A percentile compares a stretch with the other conserved stretches of the same genome.
Conservation (phyloP, 1,284 basidiomycete species). For the Coniferiporia weirii region DNA sequence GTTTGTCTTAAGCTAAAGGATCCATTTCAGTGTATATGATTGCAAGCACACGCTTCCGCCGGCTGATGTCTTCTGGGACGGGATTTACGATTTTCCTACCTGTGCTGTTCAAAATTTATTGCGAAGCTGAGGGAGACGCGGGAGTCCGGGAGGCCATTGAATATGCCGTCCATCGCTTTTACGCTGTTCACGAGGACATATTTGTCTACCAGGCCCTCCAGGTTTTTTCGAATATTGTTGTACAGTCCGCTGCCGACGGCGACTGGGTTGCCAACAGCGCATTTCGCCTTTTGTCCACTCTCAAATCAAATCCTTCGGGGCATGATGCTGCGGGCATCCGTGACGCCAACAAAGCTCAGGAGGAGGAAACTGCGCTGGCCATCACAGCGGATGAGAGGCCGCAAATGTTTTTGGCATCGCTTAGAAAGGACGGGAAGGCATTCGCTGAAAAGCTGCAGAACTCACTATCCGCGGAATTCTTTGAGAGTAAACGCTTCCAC, state of each 20-base stretch:
- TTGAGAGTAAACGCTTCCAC: conserved; percentile 52
- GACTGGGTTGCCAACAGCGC: conserved; percentile 48
- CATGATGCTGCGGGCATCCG: conserved; percentile 65
- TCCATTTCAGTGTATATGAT: conserved; percentile 49
- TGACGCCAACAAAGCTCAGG: conserved; percentile 59
- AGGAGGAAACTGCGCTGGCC: conserved; percentile 67
- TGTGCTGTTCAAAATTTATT: conserved; percentile 61
- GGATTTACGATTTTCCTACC: conserved; percentile 73
- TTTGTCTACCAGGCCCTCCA: conserved; percentile 76
- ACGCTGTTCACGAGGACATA: conserved; percentile 67
- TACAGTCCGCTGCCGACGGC: conserved; percentile 43
- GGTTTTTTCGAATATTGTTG: conserved; percentile 50
- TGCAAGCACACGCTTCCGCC: conserved; percentile 71
- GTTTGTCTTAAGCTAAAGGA: background rate
- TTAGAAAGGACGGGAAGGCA: conserved; percentile 38
- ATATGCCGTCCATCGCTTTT: conserved; percentile 69
- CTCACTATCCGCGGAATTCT: conserved; percentile 53
- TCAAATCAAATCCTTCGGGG: conserved; percentile 38
- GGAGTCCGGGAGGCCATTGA: conserved; percentile 66
- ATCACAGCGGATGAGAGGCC: conserved; percentile 63
- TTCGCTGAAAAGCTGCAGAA: conserved; percentile 34
- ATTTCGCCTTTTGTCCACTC: conserved; percentile 49
- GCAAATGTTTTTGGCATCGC: conserved; percentile 53
- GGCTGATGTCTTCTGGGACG: conserved; percentile 66
- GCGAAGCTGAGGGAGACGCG: conserved; percentile 46